Base-by-base conservation (phyloP, 805 yeast genomes). In the Hanseniaspora vineae region DNA sequence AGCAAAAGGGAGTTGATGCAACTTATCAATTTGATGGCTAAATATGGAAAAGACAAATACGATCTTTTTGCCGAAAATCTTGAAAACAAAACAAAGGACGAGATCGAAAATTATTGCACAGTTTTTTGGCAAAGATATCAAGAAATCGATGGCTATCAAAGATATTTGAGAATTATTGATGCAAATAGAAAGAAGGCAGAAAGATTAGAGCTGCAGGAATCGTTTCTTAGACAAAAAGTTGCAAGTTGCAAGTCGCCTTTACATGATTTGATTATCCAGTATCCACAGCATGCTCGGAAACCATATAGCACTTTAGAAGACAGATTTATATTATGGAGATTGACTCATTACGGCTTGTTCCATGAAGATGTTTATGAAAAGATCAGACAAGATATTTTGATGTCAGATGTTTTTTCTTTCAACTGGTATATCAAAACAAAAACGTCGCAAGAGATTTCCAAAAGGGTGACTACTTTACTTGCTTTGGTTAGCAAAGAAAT, bases 211-310 rank as follows among this genome's bases (percentile, higher is more conserved):
- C 65, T 70, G 39, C 90, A 84, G 57, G 77, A 79, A 50, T 69
- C 66, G 45, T 64, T 81, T 10, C 65, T 84, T 35, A 70, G 69
- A 2, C 64, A 61, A 32, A 82, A 82, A 54, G 64, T 83, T 53
- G 70, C 70, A 43, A 73, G 70, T 47, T 67, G 71, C 40, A 67
- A 68, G n/a, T 76, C 73, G 49, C 88, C 89, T 0, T 59, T 82
- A 19, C 78, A 78, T 42, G 79, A 81, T 42, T 64, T 84, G 61
- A 65, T 64, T 3, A 78, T 84, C 20, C 82, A 76, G 47, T 84
- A 82, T 51, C 90, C 92, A 89, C 89, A n/a, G 84, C 83, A 82
- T 59, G 82, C 92, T 12, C 82, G 84, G 57, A 67, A 88, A 54
- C 72, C 82, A 9, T 84, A 81, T 55, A 77, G 84, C 9, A 75